A percentile compares a stretch with the other conserved stretches of the same genome.
Conservation (phyloP, 1,139 yeast species). For the Geotrichum citri-aurantii region DNA sequence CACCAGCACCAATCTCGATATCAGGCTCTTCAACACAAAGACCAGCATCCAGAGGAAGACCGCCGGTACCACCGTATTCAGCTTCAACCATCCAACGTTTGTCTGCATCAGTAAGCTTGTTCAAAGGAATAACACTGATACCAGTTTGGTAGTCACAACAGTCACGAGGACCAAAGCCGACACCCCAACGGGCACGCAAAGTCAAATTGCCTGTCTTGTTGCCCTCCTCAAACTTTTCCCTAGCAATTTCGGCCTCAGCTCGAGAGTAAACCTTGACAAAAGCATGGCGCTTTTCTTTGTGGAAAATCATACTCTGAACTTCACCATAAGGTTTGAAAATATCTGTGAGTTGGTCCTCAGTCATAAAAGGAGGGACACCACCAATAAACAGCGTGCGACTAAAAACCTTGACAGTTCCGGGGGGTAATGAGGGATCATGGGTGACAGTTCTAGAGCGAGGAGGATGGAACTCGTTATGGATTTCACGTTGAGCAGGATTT, state of each 20-base stretch:
- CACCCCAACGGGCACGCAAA: conserved; percentile 92
- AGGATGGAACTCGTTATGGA: conserved; percentile 24
- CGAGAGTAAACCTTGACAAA: conserved; percentile 96
- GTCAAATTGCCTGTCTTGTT: conserved; percentile 49
- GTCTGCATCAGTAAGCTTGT: conserved; percentile 89
- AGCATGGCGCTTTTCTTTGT: conserved; percentile 88
- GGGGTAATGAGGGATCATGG: conserved; percentile 66
- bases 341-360: conserved; percentile 58
- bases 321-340: conserved; percentile 81
- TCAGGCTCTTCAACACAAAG: conserved; percentile 94
- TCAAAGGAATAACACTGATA: conserved; percentile 76
- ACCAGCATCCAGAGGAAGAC: conserved; percentile 74
- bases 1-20: conserved; percentile 91
- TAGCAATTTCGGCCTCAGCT: conserved; percentile 79
- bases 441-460: conserved; percentile 54
- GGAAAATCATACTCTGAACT: conserved; percentile 84
- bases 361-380: conserved; percentile 82
- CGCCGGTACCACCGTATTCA: conserved; percentile 97
- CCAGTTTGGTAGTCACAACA: conserved; percentile 95
- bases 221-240: conserved; percentile 44
- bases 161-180: conserved; percentile 97
- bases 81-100: conserved; percentile 83
- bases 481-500: conserved; percentile 41
- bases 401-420: conserved; percentile 73
- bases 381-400: conserved; percentile 92